Base-by-base conservation (phyloP, 1,284 basidiomycete species). In the Apiotrichum mycotoxinovorans region DNA sequence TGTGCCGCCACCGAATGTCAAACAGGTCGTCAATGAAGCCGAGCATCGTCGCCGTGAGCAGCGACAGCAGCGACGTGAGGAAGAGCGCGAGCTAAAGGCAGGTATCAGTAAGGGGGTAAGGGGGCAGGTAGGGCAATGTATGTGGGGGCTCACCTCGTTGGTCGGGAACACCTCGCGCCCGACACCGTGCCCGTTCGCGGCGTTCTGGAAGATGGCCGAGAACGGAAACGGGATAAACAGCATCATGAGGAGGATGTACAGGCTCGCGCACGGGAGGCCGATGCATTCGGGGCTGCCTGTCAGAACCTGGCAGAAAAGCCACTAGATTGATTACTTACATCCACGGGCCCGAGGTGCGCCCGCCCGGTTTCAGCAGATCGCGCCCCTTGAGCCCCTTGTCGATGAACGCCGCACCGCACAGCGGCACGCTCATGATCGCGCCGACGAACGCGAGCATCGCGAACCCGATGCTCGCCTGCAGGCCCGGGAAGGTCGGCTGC, bases 1-100 rank as follows among this genome's bases (percentile, higher is more conserved):
- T 99, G 79, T 98, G 92, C 59, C 96, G 79, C 96, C 96, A 99
- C 14, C 96, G 86, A 64, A 99, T 98, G 73, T 99, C 96, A 68
- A 98, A 98, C 1, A 98, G 84, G 74, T 99, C 96, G 71, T 99
- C 96, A 47, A 98, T 80, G 70, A 98, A 97, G 11, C 96, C 95
- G 2, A 98, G 84, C 62, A 98, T 83, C 0, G 92, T 93, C 0
- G 96, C 94, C 26, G 91, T 90, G 26, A 97, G 79, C 23, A 99
- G 81, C 0, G 90, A 93, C 15, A 99, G 81, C 10, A 98, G 75
- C 1, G 92, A 92, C 0, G 95, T 95, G 18, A 99, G 82, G 76
- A 96, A 98, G 1, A 93, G 85, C 1, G 93, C 85, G 51, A 98
- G 82, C 88, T 95, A 63, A 26, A 18, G 44, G 44, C 35, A 34